These are phyloP conservation scores for Monilinia vaccinii-corymbosi DNA, from an alignment of 2,329 filamentous ascomycete genomes.

Conservation along the genomic window DNA sequence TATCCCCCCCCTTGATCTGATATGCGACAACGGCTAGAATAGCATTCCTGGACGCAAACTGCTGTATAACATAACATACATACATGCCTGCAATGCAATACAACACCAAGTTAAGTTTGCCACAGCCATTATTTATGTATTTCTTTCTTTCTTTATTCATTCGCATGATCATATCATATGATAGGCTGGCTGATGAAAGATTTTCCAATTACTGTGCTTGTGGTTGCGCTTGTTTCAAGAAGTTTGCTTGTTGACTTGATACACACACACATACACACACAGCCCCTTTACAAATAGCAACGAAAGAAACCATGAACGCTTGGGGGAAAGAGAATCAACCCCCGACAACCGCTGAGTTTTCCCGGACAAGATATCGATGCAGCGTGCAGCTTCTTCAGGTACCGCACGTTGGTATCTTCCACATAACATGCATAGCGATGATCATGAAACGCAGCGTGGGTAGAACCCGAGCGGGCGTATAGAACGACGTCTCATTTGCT, in stretches of 20 bases:
- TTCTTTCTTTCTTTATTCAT: no score
- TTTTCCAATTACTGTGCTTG: no score
- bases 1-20: no score
- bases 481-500: neutral
- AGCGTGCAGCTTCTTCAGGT: neutral
- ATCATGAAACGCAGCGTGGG: neutral
- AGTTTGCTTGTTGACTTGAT: neutral
- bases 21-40: no score
- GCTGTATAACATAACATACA: no score
- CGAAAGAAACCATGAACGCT: neutral
- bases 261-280: neutral
- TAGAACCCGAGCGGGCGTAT: neutral
- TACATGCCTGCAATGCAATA: no score
- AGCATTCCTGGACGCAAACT: no score
- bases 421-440: neutral
- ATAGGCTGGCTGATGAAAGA: no score
- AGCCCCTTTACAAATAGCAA: constrained; percentile 9
- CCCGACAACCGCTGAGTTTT: neutral
- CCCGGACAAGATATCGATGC: constrained; percentile 1
- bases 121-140: no score
- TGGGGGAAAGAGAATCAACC: neutral
- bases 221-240: no score
- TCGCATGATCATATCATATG: no score
- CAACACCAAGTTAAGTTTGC: no score
- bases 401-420: neutral